Conservation (phyloP, 106 monocot species). For the Platanthera zijinensis region DNA sequence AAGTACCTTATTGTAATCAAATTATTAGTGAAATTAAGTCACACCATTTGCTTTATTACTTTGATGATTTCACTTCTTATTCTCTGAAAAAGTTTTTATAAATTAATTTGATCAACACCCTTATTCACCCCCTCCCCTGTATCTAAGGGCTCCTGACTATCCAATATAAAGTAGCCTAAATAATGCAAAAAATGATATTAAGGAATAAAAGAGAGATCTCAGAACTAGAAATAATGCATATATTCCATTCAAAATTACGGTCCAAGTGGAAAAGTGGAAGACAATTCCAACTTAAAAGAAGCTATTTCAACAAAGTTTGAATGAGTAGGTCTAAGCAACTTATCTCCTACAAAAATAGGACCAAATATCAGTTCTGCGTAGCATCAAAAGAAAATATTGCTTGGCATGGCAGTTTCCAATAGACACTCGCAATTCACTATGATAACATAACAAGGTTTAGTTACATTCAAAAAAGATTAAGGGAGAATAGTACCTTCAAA, state of each 20-base stretch:
- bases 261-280: not conserved
- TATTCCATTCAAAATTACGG: not conserved
- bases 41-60: too few species aligned
- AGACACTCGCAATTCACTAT: not conserved
- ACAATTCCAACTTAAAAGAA: not conserved
- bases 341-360: not conserved
- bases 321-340: not conserved
- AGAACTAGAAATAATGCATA: not conserved
- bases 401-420: not conserved
- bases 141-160: too few species aligned
- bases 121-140: too few species aligned
- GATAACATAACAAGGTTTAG: not conserved
- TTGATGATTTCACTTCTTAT: too few species aligned
- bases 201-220: not conserved
- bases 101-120: too few species aligned
- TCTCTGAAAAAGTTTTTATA: too few species aligned
- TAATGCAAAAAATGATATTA: not conserved
- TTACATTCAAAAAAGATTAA: not conserved
- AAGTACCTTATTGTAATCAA: too few species aligned
- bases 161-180: too few species aligned
- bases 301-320: not conserved
- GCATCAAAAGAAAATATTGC: not conserved
- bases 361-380: not conserved
- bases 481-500: conserved; percentile 54
- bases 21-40: too few species aligned